These are phyloP conservation scores for Nelumbo lutea DNA, from an alignment of 164 flowering plant genomes.

Conservation along the genomic window DNA sequence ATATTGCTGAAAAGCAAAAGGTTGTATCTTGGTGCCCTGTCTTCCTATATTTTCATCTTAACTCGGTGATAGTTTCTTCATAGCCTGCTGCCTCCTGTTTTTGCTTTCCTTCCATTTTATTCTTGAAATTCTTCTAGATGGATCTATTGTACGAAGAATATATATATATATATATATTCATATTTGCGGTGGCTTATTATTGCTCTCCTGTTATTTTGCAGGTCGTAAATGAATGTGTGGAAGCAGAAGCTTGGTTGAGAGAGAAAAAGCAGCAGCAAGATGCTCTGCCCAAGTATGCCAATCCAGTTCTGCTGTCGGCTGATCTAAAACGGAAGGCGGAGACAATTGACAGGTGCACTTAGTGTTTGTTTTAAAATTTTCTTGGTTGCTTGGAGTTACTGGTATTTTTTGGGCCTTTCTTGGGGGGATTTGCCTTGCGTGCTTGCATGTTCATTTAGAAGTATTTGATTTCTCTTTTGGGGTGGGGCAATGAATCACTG, in stretches of 20 bases:
- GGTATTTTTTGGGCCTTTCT: too few relatives aligned
- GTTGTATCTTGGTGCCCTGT: slow-evolving; percentile 22
- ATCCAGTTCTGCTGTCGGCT: slow-evolving; percentile 69
- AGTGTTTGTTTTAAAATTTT: background rate
- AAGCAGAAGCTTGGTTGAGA: slow-evolving; percentile 87
- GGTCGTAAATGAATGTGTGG: slow-evolving; percentile 84
- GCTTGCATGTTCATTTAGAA: background rate
- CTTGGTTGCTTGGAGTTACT: too few relatives aligned
- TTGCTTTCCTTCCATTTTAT: background rate
- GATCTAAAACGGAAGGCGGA: slow-evolving; percentile 83
- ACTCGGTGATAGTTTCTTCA: too few relatives aligned
- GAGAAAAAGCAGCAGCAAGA: slow-evolving; percentile 89
- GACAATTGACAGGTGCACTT: slow-evolving; percentile 75
- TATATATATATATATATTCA: too few relatives aligned
- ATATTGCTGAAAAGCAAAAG: slow-evolving; percentile 80
- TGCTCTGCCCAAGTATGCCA: slow-evolving; percentile 66
- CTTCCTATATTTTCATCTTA: too few relatives aligned
- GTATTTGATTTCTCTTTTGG: background rate
- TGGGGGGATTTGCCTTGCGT: background rate
- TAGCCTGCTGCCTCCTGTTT: background rate
- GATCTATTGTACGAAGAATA: too few relatives aligned
- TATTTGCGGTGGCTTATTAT: background rate
- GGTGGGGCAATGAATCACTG: too few relatives aligned
- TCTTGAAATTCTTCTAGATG: too few relatives aligned
- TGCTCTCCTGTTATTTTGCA: slow-evolving; percentile 11